Base-by-base conservation (phyloP, 2,329 filamentous ascomycete genomes). In the Blastomyces parvus region DNA sequence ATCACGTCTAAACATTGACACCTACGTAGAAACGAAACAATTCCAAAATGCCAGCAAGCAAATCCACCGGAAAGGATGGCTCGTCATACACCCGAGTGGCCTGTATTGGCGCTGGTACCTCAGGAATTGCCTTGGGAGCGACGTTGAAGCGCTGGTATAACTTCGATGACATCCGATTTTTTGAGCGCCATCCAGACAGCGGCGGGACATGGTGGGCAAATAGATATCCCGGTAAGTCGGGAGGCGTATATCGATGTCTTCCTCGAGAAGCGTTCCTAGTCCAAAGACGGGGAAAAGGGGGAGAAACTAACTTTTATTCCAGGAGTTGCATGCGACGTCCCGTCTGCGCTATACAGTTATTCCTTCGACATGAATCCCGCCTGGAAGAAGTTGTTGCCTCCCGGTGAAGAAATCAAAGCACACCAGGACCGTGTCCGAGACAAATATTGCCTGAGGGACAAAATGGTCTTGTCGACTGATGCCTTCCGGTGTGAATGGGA, bases 151-250 rank as follows among this genome's bases (percentile, higher is more conserved):
- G 82, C 40, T 80, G 82, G 77, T 81, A 86, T 58, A 78, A 76
- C 30, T 82, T 85, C 53, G 79, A 81, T 57, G 82, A 86, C 64
- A 80, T 87, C 65, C 75, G 74, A 13, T 79, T 88, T 69, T 87
- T 87, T 64, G 86, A 88, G 48, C 76, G 82, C 30, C 76, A 84
- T 65, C 69, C 76, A 8, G 78, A 78, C 2, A 75, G 84, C 25
- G 85, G 85, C 25, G 86, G 85, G 13, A 87, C 85, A 1, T 88
- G 86, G 86, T 79, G 79, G 69, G 79, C 80, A 60, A 88, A 86
- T 70, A 75, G 78, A 33, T 88, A 88, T 71, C 85, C 82, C 42
- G 82, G 70, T 70, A 3, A 36, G 58, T 57, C 36, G 3, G 33
- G 8, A 46, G 14, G 33, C n/a, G 14, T 33, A 59, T 30, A 19